Evolutionary conservation across 2,329 filamentous ascomycete genomes (phyloP).

Genomic region (Juglanconis oblonga): DNA sequence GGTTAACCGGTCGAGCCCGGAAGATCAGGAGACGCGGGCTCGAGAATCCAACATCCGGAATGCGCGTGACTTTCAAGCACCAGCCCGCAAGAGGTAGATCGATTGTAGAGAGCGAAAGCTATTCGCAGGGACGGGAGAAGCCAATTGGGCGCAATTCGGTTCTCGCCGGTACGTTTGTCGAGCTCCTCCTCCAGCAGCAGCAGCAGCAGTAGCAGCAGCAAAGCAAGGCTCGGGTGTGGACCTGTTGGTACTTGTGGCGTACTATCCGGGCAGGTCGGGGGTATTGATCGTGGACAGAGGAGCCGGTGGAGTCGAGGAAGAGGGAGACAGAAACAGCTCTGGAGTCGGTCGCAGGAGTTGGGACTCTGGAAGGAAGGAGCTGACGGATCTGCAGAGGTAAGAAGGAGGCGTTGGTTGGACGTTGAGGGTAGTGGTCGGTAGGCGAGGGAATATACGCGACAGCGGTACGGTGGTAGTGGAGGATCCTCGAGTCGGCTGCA

Average conservation of each 20-base stretch:
- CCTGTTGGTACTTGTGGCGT: background rate
- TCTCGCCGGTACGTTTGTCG: background rate
- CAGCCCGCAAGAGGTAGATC: slow-evolving; percentile 1
- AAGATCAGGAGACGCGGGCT: slow-evolving; percentile 8
- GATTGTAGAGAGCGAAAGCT: background rate
- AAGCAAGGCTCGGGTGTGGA: background rate
- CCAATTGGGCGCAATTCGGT: background rate
- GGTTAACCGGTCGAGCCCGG: slow-evolving; percentile 14
- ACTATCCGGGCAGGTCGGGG: background rate
- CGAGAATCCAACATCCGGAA: slow-evolving; percentile 18
- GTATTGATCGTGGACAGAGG: background rate
- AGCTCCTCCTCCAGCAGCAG: background rate
- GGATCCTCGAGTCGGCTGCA: background rate
- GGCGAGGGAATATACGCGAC: slow-evolving; percentile 14
- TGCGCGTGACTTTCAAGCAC: slow-evolving; percentile 6
- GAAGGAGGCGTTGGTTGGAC: background rate
- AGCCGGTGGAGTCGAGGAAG: background rate
- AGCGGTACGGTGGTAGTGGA: slow-evolving; percentile 4
- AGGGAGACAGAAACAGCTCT: background rate
- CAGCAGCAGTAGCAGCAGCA: background rate
- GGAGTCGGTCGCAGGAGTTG: background rate
- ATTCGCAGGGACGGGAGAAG: background rate
- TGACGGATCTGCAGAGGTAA: slow-evolving; percentile 13
- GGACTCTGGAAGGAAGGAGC: background rate
- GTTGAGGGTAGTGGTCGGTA: background rate